Conservation (phyloP, 1,284 basidiomycete species). For the Amylostereum areolatum region DNA sequence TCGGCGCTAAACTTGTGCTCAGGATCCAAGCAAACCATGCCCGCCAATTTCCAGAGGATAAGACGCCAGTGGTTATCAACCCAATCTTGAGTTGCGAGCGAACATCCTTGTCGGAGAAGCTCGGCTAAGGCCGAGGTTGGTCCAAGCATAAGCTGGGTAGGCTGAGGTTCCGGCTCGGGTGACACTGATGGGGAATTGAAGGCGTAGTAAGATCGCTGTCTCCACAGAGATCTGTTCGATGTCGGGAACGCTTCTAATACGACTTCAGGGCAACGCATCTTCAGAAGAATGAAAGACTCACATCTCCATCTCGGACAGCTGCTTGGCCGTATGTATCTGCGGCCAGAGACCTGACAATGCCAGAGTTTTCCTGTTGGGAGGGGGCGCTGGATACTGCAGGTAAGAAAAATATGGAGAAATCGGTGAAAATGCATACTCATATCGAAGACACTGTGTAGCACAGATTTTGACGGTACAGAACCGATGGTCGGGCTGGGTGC, state of each 20-base stretch:
- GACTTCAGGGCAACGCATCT: conserved; percentile 3
- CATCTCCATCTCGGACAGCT: conserved; percentile 59
- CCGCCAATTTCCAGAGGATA: conserved; percentile 93
- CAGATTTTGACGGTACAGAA: conserved; percentile 16
- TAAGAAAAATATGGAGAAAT: conserved; percentile 3
- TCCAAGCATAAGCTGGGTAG: conserved; percentile 31
- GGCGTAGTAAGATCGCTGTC: conserved; percentile 58
- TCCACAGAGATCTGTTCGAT: conserved; percentile 53
- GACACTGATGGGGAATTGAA: conserved; percentile 39
- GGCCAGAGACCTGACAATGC: conserved; percentile 50
- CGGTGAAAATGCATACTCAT: conserved; percentile 32
- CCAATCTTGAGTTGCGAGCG: conserved; percentile 70
- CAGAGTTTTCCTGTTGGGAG: conserved; percentile 38
- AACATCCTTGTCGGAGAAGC: conserved; percentile 48
- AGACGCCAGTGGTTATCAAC: conserved; percentile 88
- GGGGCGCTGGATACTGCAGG: conserved; percentile 28
- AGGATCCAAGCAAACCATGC: conserved; percentile 72
- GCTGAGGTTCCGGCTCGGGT: conserved; percentile 10
- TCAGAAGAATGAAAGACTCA: conserved; percentile 28
- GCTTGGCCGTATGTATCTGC: conserved; percentile 40
- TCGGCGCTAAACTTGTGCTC: conserved; percentile 40
- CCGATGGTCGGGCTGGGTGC: not conserved
- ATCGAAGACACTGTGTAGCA: conserved; percentile 32
- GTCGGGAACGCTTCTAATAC: conserved; percentile 44
- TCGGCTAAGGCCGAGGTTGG: conserved; percentile 46